Percentiles rank a stretch among this genome's conserved stretches.
These are phyloP conservation scores for Calocera viscosa DNA, from an alignment of 768 basidiomycete species.

Conservation along the genomic window DNA sequence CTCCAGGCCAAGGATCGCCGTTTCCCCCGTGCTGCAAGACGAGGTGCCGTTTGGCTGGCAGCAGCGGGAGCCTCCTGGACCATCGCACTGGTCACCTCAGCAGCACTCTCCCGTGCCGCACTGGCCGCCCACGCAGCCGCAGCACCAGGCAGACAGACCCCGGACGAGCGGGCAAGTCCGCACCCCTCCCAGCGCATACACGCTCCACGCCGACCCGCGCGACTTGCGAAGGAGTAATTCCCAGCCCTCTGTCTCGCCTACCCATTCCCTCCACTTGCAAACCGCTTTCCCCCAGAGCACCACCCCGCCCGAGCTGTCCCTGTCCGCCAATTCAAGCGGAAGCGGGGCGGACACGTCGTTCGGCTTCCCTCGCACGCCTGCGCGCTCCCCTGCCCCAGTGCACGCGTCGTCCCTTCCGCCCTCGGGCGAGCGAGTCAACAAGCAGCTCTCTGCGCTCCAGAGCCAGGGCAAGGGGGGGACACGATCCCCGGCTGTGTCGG, in stretches of 20 bases:
- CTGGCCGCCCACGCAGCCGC: not conserved
- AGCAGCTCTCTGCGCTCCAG: not conserved
- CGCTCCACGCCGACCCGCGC: not conserved
- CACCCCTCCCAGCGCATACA: not conserved
- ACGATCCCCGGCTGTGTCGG: not conserved
- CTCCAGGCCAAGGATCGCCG: not conserved
- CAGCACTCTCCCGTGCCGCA: not conserved
- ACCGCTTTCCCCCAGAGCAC: not conserved
- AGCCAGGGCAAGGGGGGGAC: not conserved
- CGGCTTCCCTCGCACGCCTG: not conserved
- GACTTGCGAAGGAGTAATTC: not conserved
- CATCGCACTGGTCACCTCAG: not conserved
- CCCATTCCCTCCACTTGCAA: not conserved
- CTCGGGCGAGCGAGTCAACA: not conserved
- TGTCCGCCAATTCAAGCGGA: not conserved
- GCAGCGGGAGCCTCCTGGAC: too few species aligned
- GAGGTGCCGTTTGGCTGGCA: not conserved
- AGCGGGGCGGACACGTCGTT: not conserved
- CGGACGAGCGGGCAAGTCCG: not conserved
- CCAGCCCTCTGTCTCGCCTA: not conserved
- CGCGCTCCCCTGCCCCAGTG: not conserved
- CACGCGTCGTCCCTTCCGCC: not conserved
- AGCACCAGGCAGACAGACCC: not conserved
- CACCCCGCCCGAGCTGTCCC: not conserved
- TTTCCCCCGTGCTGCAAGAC: not conserved